Conservation (phyloP, 1,139 yeast species). For the Lodderomyces beijingensis region DNA sequence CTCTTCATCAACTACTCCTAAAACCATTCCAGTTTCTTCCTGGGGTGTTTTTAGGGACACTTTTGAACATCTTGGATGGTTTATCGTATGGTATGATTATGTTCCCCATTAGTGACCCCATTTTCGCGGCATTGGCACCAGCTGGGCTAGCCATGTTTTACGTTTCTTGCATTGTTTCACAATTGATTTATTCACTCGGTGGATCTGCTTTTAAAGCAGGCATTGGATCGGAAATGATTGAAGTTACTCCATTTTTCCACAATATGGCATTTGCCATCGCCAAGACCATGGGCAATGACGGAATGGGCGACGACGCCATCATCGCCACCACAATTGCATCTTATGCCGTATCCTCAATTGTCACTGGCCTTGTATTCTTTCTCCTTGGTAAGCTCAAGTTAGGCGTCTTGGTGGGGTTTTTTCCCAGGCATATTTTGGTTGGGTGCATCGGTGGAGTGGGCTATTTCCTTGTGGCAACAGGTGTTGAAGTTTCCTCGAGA, state of each 20-base stretch:
- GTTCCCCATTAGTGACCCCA: slow-evolving; percentile 81
- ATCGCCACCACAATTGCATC: slow-evolving; percentile 86
- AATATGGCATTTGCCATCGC: slow-evolving; percentile 81
- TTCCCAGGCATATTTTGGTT: slow-evolving; percentile 91
- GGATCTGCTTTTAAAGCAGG: slow-evolving; percentile 88
- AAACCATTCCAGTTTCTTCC: slow-evolving; percentile 56
- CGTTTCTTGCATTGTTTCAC: slow-evolving; percentile 83
- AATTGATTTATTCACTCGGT: slow-evolving; percentile 81
- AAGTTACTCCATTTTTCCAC: slow-evolving; percentile 95
- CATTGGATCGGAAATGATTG: slow-evolving; percentile 97
- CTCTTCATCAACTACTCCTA: slow-evolving; percentile 18
- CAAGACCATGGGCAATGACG: slow-evolving; percentile 44
- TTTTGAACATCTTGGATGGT: slow-evolving; percentile 86
- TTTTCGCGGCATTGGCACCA: slow-evolving; percentile 76
- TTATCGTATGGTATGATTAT: slow-evolving; percentile 95
- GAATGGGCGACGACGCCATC: slow-evolving; percentile 54
- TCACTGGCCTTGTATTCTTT: slow-evolving; percentile 82
- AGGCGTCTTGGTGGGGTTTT: slow-evolving; percentile 88
- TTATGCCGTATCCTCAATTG: slow-evolving; percentile 74
- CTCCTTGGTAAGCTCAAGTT: slow-evolving; percentile 70
- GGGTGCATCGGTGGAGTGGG: slow-evolving; percentile 99
- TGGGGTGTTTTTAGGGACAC: slow-evolving; percentile 77
- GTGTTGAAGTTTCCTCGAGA: slow-evolving; percentile 83
- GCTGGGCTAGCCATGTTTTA: slow-evolving; percentile 93
- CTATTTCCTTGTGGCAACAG: slow-evolving; percentile 83